These are phyloP conservation scores for Immersiporthe knoxdaviesiana DNA, from an alignment of 2,329 filamentous ascomycete species.

Conservation along the genomic window DNA sequence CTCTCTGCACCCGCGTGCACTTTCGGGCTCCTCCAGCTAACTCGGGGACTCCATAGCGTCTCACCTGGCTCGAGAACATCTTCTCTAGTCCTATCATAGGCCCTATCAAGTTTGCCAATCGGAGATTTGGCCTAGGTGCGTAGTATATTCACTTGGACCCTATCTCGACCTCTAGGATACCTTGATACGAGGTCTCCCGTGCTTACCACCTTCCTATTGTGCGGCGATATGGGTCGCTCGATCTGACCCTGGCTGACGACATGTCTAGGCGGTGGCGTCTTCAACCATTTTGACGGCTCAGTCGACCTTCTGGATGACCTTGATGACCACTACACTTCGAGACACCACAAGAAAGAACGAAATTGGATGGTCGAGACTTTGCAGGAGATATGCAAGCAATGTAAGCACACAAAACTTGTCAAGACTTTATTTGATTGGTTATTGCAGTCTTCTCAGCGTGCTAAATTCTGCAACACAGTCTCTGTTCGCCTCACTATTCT, in stretches of 20 bases:
- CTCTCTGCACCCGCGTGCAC: slow-evolving; percentile 45
- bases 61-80: slow-evolving; percentile 97
- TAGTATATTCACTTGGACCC: slow-evolving; percentile 16
- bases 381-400: slow-evolving; percentile 81
- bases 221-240: background rate
- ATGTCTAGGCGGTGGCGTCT: slow-evolving; percentile 69
- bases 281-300: slow-evolving; percentile 93
- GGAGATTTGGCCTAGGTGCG: slow-evolving; percentile 77
- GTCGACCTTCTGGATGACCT: slow-evolving; percentile 91
- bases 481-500: slow-evolving; percentile 90
- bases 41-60: slow-evolving; percentile 55
- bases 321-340: slow-evolving; percentile 94
- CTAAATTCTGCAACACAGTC: slow-evolving; percentile 40
- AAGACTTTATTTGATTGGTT: accelerated
- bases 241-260: slow-evolving; percentile 24
- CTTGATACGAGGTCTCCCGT: background rate
- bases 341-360: slow-evolving; percentile 88
- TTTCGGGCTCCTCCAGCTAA: slow-evolving; percentile 8
- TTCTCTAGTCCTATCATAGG: slow-evolving; percentile 84
- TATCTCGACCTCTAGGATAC: background rate
- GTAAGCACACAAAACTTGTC: slow-evolving; percentile 11
- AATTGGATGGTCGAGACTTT: slow-evolving; percentile 77
- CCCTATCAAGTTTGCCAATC: slow-evolving; percentile 86
- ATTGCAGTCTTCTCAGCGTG: background rate
- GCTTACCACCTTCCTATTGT: background rate